Conservation (phyloP, 2,329 filamentous ascomycete genomes). For the Aspergillus neoniger region DNA sequence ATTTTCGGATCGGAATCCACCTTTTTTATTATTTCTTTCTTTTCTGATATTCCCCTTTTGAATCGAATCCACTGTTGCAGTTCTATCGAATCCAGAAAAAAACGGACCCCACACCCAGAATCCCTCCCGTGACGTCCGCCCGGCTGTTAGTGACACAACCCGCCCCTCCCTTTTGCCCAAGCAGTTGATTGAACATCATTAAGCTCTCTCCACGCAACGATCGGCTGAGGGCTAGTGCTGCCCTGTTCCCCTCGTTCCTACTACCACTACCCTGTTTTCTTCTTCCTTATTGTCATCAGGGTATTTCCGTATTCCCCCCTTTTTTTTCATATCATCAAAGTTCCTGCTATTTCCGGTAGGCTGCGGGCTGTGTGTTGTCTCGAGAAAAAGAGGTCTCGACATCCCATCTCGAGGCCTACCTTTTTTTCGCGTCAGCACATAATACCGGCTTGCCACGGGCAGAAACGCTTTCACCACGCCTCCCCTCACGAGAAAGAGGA, state of each 20-base stretch:
- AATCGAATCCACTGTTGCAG: background rate
- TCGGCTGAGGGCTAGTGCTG: conserved; percentile 11
- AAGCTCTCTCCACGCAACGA: conserved; percentile 15
- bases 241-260: background rate
- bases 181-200: conserved; percentile 10
- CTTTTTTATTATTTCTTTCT: too few relatives aligned
- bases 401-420: conserved; percentile 20
- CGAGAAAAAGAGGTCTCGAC: conserved; percentile 27
- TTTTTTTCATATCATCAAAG: background rate
- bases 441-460: conserved; percentile 17
- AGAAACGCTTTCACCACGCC: conserved; percentile 50
- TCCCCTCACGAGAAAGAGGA: conserved; percentile 55
- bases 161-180: conserved; percentile 27
- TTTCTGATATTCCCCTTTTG: too few relatives aligned
- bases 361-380: conserved; percentile 29
- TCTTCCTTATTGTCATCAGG: background rate
- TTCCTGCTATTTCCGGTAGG: conserved; percentile 18
- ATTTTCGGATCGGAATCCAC: too few relatives aligned
- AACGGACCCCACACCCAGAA: conserved; percentile 1
- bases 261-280: background rate
- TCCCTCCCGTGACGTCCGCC: conserved; percentile 18
- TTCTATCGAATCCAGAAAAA: background rate
- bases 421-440: conserved; percentile 28
- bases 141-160: conserved; percentile 4
- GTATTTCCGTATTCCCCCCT: background rate